Evolutionary conservation across 257 asterid species (phyloP), one percentile per base, ranked within the genome.

Genomic region (Petrea volubilis): DNA sequence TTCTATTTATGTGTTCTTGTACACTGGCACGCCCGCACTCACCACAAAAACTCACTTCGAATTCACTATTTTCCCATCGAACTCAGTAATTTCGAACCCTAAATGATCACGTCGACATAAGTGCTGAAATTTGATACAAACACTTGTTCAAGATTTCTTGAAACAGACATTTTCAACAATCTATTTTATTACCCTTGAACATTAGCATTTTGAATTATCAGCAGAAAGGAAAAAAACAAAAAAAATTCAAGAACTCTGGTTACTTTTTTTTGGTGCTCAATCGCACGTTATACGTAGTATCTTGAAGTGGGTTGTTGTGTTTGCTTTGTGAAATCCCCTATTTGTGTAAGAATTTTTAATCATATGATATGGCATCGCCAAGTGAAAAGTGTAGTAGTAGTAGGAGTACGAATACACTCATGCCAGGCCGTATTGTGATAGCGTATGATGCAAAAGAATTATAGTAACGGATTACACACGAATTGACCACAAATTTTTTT

Each of bases 381-480:
- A 41, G 74, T 74, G 84, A 84, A 25, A 70, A 21, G 64, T 73
- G 71, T 23, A 73, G 70, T 46, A 77, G 73, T 29, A 75, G 75
- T 47, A 73, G 77, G 23, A 59, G 77, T 36, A 24, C 58, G 18
- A 12, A 46, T 41, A 3, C 29, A 33, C 86, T 80, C 17, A 79
- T 80, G 86, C 84, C 91, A 0, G 84, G 85, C 25, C 80, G 83
- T 13, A 73, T 90, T 68, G 67, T 90, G 10, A 72, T 88, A 10
- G 97, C 85, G 7, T 84, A 40, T 43, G 96, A 90, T 61, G 97
- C 96, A 0, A 86, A 90, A 72, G 67, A 85, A 64, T 60, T 84
- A 60, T 1, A 53, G 27, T 2, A n/a, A n/a, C n/a, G n/a, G n/a
- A n/a, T n/a, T n/a, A n/a, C n/a, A n/a, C n/a, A n/a, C n/a, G n/a